Conservation (phyloP, 73 alveolate genomes). For the Paramecium sonneborni region DNA sequence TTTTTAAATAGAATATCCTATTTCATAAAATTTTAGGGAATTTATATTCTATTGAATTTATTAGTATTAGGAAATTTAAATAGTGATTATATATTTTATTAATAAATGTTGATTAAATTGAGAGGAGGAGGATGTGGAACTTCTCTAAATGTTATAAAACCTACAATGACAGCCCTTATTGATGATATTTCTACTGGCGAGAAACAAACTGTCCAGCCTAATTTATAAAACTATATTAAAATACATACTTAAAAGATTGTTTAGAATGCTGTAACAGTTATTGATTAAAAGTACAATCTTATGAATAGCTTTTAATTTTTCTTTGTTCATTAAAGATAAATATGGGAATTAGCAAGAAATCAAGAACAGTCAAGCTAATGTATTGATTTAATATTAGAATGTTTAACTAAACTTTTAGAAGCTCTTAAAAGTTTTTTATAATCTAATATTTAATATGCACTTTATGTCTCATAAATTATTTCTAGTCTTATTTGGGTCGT, state of each 20-base stretch:
- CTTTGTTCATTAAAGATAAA: neutral
- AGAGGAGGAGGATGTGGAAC: no score
- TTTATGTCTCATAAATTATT: neutral
- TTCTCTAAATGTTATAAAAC: neutral
- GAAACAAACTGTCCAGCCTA: neutral
- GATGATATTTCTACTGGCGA: neutral
- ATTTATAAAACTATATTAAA: neutral
- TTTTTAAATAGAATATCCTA: no score
- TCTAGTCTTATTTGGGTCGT: neutral
- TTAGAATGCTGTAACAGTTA: neutral
- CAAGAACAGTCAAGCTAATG: neutral
- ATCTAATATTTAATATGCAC: neutral
- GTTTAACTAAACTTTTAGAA: neutral
- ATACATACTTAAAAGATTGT: neutral
- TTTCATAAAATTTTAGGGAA: no score
- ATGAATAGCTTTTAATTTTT: conserved; percentile 4
- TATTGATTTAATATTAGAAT: neutral
- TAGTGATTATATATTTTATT: no score
- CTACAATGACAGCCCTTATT: neutral
- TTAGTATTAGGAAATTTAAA: no score
- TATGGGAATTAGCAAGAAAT: neutral
- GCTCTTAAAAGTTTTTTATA: neutral
- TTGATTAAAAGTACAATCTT: neutral
- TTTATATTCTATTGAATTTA: no score
- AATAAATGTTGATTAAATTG: no score